Conservation (phyloP, 2,329 filamentous ascomycete genomes). For the Colletotrichum acutatum region DNA sequence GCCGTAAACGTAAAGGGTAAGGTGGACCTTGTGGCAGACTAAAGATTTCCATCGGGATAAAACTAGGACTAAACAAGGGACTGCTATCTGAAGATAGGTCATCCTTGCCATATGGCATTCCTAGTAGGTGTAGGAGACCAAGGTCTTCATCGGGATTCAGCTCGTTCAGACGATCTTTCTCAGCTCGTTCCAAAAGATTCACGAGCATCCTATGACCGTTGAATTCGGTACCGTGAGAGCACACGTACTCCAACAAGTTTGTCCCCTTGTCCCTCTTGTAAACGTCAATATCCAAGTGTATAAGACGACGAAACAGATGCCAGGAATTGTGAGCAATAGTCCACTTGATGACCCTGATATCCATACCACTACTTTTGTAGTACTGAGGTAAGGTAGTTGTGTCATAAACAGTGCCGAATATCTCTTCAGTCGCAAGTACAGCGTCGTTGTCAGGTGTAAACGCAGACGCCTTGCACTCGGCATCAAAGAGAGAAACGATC, state of each 20-base stretch:
- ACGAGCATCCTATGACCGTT: conserved; percentile 1
- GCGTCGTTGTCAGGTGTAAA: neutral
- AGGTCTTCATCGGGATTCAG: neutral
- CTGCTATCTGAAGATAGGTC: no score
- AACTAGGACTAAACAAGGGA: neutral
- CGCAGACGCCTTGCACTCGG: no score
- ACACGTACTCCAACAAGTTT: neutral
- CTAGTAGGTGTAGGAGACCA: neutral
- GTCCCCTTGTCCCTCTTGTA: neutral
- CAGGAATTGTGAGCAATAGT: conserved; percentile 4
- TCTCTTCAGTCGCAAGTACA: neutral
- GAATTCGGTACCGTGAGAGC: neutral
- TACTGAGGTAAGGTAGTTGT: neutral
- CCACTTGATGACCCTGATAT: neutral
- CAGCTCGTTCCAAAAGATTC: neutral
- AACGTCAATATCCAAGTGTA: neutral
- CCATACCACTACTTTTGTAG: neutral
- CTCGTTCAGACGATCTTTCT: neutral
- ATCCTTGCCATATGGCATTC: neutral
- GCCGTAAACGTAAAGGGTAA: neutral
- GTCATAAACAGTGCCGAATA: neutral
- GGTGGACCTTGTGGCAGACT: neutral
- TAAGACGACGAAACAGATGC: neutral
- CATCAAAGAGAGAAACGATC: neutral
- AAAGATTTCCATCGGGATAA: neutral